Percentiles rank a stretch among this genome's conserved stretches.
Evolutionary conservation across 345 rosid species (phyloP).

Genomic region (Eucalyptus globulus): DNA sequence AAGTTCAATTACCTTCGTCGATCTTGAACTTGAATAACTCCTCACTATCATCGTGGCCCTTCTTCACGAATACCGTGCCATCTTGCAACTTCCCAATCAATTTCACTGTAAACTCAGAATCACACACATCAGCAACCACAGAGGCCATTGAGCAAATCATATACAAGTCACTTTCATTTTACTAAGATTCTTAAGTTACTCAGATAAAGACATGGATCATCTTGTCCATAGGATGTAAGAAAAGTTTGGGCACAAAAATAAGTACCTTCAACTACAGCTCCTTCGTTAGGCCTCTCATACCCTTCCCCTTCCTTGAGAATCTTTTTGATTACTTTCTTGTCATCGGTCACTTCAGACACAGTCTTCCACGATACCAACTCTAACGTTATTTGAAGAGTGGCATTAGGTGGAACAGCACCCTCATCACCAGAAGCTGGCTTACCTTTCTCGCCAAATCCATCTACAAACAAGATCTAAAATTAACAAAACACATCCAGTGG

Average conservation of each 20-base stretch:
- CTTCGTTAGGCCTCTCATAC: constrained; percentile 77
- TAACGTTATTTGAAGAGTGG: constrained; percentile 38
- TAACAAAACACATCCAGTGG: not conserved
- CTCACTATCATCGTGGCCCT: constrained; percentile 57
- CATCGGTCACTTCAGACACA: constrained; percentile 72
- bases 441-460: constrained; percentile 93
- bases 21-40: constrained; percentile 70
- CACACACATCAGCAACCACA: not conserved
- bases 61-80: constrained; percentile 69
- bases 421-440: constrained; percentile 18
- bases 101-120: constrained; percentile 47
- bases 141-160: not conserved
- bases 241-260: not conserved
- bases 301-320: constrained; percentile 85
- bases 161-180: not conserved
- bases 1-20: constrained; percentile 62
- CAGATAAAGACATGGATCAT: not conserved
- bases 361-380: constrained; percentile 86
- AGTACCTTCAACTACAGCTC: constrained; percentile 62
- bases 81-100: constrained; percentile 73
- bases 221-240: not conserved
- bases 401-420: constrained; percentile 78
- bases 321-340: constrained; percentile 74
- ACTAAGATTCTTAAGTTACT: not conserved
- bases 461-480: constrained; percentile 8